A percentile compares a stretch with the other conserved stretches of the same genome.
Conservation (phyloP, 148 eudicot species). For the Amaranthus cruentus region DNA sequence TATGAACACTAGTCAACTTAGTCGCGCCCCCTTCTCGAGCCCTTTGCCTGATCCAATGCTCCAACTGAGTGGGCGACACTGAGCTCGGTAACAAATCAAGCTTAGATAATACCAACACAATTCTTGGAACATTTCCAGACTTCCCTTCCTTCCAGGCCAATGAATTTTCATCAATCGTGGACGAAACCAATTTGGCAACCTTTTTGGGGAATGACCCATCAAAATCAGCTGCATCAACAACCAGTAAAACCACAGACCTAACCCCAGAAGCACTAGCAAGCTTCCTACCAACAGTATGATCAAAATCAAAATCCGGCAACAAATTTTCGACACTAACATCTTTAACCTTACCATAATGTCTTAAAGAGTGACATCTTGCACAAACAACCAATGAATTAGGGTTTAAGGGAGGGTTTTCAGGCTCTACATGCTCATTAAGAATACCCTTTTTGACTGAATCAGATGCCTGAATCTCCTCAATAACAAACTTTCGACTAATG, state of each 20-base stretch:
- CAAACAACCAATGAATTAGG: constrained; percentile 47
- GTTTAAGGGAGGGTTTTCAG: constrained; percentile 26
- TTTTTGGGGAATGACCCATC: constrained; percentile 86
- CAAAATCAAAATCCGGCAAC: constrained; percentile 92
- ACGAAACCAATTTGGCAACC: constrained; percentile 66
- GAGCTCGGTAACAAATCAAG: constrained; percentile 75
- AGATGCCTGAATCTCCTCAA: constrained; percentile 57
- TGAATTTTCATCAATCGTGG: constrained; percentile 59
- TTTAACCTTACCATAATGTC: constrained; percentile 71
- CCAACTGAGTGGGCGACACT: constrained; percentile 66
- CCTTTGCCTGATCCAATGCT: constrained; percentile 89
- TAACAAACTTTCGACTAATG: constrained; percentile 31
- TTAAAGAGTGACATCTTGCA: constrained; percentile 75
- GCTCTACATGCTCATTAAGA: constrained; percentile 34
- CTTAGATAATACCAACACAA: constrained; percentile 78
- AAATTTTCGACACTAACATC: constrained; percentile 67
- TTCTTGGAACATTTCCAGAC: constrained; percentile 84
- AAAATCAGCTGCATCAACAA: constrained; percentile 86
- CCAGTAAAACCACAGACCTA: constrained; percentile 75
- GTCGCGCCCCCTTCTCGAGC: constrained; percentile 81
- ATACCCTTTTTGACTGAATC: constrained; percentile 56
- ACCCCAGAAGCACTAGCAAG: constrained; percentile 52
- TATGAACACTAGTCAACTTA: constrained; percentile 76
- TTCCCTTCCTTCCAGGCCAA: constrained; percentile 85
- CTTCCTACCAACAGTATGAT: constrained; percentile 84